Evolutionary conservation across 2,329 filamentous ascomycete genomes (phyloP).

Genomic region (Epichloe glyceriae): DNA sequence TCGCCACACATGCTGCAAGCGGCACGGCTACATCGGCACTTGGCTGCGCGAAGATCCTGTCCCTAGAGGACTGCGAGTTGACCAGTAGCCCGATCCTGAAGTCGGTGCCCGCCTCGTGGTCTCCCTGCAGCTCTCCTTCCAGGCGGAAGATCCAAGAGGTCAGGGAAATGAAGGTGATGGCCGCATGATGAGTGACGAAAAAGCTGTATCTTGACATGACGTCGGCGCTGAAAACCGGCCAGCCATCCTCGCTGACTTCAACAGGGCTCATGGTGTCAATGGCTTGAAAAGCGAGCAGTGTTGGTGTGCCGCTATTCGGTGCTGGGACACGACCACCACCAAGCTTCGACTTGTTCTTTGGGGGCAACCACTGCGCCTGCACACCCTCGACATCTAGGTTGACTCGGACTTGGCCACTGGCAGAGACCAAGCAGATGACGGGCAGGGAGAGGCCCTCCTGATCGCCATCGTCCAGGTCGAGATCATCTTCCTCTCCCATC

Average conservation of each 20-base stretch:
- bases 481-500: slow-evolving; percentile 50
- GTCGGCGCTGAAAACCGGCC: slow-evolving; percentile 51
- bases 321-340: slow-evolving; percentile 24
- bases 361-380: slow-evolving; percentile 53
- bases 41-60: slow-evolving; percentile 43
- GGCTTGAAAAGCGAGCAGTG: slow-evolving; percentile 48
- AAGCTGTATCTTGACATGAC: slow-evolving; percentile 50
- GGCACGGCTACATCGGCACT: slow-evolving; percentile 32
- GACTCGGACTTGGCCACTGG: slow-evolving; percentile 46
- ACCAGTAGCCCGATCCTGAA: slow-evolving; percentile 48
- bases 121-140: slow-evolving; percentile 44
- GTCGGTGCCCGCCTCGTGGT: slow-evolving; percentile 44
- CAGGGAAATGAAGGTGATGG: slow-evolving; percentile 47
- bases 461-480: slow-evolving; percentile 43
- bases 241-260: slow-evolving; percentile 43
- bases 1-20: slow-evolving; percentile 39
- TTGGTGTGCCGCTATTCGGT: slow-evolving; percentile 25
- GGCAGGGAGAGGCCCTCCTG: slow-evolving; percentile 47
- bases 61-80: slow-evolving; percentile 43
- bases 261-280: slow-evolving; percentile 43
- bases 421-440: slow-evolving; percentile 46
- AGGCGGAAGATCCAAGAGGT: slow-evolving; percentile 51
- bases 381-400: slow-evolving; percentile 50
- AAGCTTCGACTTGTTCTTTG: slow-evolving; percentile 36
- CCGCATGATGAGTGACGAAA: slow-evolving; percentile 47